Conservation (phyloP, 352 stramenopile genomes). For the Globisporangium cederbergense region DNA sequence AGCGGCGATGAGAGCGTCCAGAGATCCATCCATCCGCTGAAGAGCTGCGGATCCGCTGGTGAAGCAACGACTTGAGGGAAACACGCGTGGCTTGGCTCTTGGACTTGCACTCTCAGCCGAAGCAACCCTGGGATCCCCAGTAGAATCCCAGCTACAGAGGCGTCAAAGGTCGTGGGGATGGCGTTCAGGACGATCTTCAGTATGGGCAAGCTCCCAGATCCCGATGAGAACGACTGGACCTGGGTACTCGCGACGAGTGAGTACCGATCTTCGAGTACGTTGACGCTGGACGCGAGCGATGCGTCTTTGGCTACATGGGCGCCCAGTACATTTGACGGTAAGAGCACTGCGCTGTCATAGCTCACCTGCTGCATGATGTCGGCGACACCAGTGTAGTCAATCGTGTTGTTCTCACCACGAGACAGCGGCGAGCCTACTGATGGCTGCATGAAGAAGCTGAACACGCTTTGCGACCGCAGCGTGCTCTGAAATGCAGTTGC, state of each 20-base stretch:
- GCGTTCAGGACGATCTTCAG: slow-evolving; percentile 22
- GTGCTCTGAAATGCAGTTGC: slow-evolving; percentile 14
- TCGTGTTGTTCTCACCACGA: neutral
- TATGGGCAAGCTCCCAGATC: slow-evolving; percentile 26
- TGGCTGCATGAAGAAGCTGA: slow-evolving; percentile 29
- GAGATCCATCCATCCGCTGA: slow-evolving; percentile 50
- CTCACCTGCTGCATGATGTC: slow-evolving; percentile 23
- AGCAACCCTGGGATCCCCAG: slow-evolving; percentile 29
- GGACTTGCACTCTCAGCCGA: slow-evolving; percentile 24
- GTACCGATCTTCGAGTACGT: slow-evolving; percentile 23
- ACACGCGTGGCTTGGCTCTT: slow-evolving; percentile 36
- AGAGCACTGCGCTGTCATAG: slow-evolving; percentile 14
- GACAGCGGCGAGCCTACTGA: slow-evolving; percentile 1
- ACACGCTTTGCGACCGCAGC: slow-evolving; percentile 24
- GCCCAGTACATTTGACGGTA: slow-evolving; percentile 27
- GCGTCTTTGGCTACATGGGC: slow-evolving; percentile 28
- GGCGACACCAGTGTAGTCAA: slow-evolving; percentile 1
- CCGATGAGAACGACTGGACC: slow-evolving; percentile 22
- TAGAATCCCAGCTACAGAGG: slow-evolving; percentile 11
- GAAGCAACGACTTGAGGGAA: slow-evolving; percentile 13
- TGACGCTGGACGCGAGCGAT: slow-evolving; percentile 18
- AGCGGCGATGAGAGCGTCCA: slow-evolving; percentile 38
- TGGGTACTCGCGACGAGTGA: slow-evolving; percentile 22
- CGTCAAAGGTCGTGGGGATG: slow-evolving; percentile 18
- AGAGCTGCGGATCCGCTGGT: slow-evolving; percentile 23